phyloP scores from a whole-genome alignment of 2,329 filamentous ascomycete genomes.

The Calonectria crousiana region DNA sequence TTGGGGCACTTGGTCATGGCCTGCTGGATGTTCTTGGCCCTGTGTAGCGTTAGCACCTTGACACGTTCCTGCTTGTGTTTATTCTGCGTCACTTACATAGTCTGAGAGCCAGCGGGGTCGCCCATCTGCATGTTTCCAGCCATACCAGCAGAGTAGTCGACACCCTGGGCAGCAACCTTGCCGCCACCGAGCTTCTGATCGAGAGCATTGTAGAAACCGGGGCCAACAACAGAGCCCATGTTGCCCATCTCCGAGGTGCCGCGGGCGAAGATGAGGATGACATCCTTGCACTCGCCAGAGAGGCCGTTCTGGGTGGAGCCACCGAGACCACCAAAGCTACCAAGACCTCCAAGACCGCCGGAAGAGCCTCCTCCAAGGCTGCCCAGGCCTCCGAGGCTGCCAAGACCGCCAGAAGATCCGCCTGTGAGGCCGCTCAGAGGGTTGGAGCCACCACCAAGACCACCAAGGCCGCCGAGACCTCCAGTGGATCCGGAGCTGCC shows the following conservation, averaged over 20 bases:
- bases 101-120: slow-evolving; percentile 7
- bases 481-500: neutral
- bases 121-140: slow-evolving; percentile 15
- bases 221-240: slow-evolving; percentile 5
- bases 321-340: neutral
- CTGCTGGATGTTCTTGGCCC: slow-evolving; percentile 5
- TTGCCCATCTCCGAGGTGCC: slow-evolving; percentile 18
- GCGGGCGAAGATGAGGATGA: slow-evolving; percentile 19
- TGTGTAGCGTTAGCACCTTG: neutral
- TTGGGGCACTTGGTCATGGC: slow-evolving; percentile 10
- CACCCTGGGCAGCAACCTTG: slow-evolving; percentile 13
- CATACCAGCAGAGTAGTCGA: slow-evolving; percentile 14
- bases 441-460: neutral
- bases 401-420: neutral
- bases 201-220: slow-evolving; percentile 7
- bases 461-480: neutral
- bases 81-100: neutral
- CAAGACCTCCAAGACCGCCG: neutral
- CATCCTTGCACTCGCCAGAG: slow-evolving; percentile 2
- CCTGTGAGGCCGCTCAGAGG: neutral
- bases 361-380: neutral
- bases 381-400: neutral
- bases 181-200: neutral
- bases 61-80: neutral
- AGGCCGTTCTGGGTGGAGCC: slow-evolving; percentile 4